Base-by-base conservation (phyloP, 2,329 filamentous ascomycete genomes). In the Lachnellula cervina region DNA sequence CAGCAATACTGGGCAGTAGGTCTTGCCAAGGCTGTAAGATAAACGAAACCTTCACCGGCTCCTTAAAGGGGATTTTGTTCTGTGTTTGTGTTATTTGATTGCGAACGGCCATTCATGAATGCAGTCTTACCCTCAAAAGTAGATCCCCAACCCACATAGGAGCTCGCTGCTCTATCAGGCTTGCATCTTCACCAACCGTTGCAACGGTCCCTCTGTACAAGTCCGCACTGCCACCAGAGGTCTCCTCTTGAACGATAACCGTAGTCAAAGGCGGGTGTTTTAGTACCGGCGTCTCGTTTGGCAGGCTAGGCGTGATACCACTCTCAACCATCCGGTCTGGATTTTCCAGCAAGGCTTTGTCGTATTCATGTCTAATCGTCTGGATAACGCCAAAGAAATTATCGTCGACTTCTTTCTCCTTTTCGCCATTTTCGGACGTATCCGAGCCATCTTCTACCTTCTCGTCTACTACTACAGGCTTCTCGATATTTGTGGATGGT, bases 11-110 rank as follows among this genome's bases (percentile, higher is more conserved):
- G 0, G 91, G 90, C 51, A 97, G 75, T 25, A 80, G 74, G 62
- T 90, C 86, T 65, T 89, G 80, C 74, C 82, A 91, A 0, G 94
- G 92, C 64, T 94, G 84, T 23, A 99, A 78, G 16, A 96, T 82
- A 68, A 99, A 99, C 3, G 90, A 92, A n/a, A 97, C 86, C 77
- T 99, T 99, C 64, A 93, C 83, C 1, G 92, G 86, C n/a, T 97
- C 94, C 75, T 97, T 97, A 57, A 80, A 74, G 0, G 91, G 90
- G 8, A 90, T 83, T 69, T 83, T 80, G 69, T 97, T 97, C 77
- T 90, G 69, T 17, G 49, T 3, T 47, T n/a, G 38, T 57, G n/a
- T 63, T 43, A 61, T 60, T 46, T 16, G 37, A 38, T 34, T 35
- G 40, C 28, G 25, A 23, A 14, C 28, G 13, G 28, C 28, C 28